Percentiles rank a stretch among this genome's conserved stretches.
These are phyloP conservation scores for Trichoderma oligosporum DNA, from an alignment of 2,329 filamentous ascomycete species.

Conservation along the genomic window DNA sequence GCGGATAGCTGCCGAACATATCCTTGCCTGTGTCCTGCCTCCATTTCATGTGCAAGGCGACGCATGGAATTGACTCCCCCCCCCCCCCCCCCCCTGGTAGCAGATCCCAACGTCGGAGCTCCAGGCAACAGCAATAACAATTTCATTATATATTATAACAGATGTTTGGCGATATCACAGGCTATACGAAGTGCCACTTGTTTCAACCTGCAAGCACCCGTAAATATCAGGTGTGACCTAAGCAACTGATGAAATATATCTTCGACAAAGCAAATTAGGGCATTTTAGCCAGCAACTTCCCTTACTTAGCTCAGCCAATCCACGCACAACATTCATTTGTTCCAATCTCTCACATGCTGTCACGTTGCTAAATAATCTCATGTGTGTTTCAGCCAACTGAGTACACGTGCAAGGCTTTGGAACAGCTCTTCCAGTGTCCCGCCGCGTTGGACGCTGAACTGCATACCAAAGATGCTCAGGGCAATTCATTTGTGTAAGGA, in stretches of 20 bases:
- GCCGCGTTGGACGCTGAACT: not conserved
- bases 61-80: too few relatives aligned
- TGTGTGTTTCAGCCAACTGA: not conserved
- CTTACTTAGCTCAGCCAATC: too few relatives aligned
- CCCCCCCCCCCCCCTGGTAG: too few relatives aligned
- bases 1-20: not conserved
- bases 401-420: not conserved
- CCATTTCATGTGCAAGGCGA: not conserved
- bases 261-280: not conserved
- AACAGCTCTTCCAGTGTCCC: not conserved
- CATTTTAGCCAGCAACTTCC: not conserved
- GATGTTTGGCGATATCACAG: not conserved
- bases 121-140: not conserved
- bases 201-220: constrained; percentile 1
- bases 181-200: not conserved
- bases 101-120: too few relatives aligned
- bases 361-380: not conserved
- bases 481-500: not conserved
- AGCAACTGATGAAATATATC: not conserved
- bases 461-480: not conserved
- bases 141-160: too few relatives aligned
- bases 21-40: too few relatives aligned
- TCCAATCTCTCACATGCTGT: not conserved
- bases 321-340: not conserved
- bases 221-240: not conserved